Evolutionary conservation across 257 asterid species (phyloP).

Genomic region (Paulownia fortunei): DNA sequence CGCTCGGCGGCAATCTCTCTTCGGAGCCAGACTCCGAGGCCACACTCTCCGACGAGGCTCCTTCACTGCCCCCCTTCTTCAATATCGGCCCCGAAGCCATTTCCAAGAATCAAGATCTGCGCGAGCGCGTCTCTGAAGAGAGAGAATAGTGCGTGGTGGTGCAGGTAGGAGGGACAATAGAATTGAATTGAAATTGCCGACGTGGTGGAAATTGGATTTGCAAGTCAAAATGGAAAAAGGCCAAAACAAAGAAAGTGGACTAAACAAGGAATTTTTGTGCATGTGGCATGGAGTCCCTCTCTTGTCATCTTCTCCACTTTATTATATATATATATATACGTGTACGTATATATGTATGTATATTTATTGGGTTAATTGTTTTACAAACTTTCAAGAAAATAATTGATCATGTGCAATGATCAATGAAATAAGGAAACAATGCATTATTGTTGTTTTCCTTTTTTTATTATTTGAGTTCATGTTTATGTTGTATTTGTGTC

Average conservation of each 20-base stretch:
- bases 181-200: constrained; percentile 22
- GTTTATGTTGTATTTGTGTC: too few relatives aligned
- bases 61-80: constrained; percentile 44
- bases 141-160: not conserved
- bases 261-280: not conserved
- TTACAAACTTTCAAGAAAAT: not conserved
- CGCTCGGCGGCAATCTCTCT: constrained; percentile 32
- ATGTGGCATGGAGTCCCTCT: not conserved
- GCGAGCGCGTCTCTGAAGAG: not conserved
- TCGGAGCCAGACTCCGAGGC: constrained; percentile 61
- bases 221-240: not conserved
- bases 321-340: not conserved
- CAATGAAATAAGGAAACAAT: not conserved
- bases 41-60: constrained; percentile 54
- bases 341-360: not conserved
- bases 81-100: constrained; percentile 45
- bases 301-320: not conserved
- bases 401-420: not conserved
- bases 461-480: not conserved
- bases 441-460: not conserved
- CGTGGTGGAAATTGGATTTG: not conserved
- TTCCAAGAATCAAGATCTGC: constrained; percentile 34
- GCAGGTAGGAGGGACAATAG: not conserved
- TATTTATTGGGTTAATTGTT: not conserved
- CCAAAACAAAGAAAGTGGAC: not conserved